Base-by-base conservation (phyloP, 352 stramenopile genomes). In the Phytophthora idaei region DNA sequence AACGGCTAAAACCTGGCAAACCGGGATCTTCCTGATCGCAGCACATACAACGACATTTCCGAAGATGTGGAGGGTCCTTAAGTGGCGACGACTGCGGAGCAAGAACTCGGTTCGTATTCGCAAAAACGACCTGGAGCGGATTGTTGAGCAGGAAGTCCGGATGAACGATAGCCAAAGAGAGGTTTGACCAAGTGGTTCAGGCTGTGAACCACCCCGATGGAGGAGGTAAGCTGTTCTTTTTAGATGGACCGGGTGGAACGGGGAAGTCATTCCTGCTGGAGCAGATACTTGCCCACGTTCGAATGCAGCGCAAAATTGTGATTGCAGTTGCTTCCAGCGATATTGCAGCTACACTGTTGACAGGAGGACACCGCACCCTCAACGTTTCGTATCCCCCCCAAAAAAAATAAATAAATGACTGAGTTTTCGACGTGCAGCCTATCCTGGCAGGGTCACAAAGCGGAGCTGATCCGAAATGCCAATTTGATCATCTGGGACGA, bases 401-500 rank as follows among this genome's bases (percentile, higher is more conserved):
- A 45, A 17, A n/a, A n/a, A n/a, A n/a, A n/a, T n/a, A n/a, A n/a
- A n/a, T n/a, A n/a, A n/a, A n/a, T n/a, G 4, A 21, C 37, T n/a
- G 37, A 17, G 42, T 29, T 29, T 49, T 49, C 42, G 7, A 15
- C 41, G 9, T 49, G 42, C 42, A 49, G 3, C n/a, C 41, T 47
- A 1, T 2, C 41, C 10, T 47, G 41, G 41, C 17, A 49, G 17
- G 17, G 42, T 17, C 42, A 49, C 5, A 49, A 49, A 8, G 17
- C 9, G 5, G n/a, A 28, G 21, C 21, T 49, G 42, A 49, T 49
- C 17, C 7, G 29, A 58, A 9, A 8, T 21, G 49, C 51, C 14
- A 55, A 12, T 39, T 17, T 73, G n/a, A 34, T 61, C 25, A 28
- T 59, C 6, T 74, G 41, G 48, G 62, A 67, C 64, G 54, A 41